Evolutionary conservation across 2,329 filamentous ascomycete genomes (phyloP).

Genomic region (Gaeumannomyces sp.): DNA sequence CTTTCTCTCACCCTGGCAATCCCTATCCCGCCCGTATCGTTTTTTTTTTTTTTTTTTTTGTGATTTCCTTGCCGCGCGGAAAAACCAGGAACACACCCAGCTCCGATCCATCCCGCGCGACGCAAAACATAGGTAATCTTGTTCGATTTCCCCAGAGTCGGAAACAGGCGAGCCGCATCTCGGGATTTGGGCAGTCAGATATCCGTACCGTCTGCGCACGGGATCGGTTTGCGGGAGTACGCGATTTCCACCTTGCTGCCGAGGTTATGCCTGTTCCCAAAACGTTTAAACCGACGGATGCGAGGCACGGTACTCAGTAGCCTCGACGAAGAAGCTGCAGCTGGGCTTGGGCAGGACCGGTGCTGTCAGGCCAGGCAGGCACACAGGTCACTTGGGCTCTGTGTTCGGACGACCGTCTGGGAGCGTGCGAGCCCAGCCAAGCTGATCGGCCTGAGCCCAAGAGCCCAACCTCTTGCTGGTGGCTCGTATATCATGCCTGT

Average conservation of each 20-base stretch:
- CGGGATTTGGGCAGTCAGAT: neutral
- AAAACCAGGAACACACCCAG: neutral
- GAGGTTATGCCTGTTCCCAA: neutral
- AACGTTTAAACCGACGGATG: neutral
- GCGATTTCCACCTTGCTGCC: too few relatives aligned
- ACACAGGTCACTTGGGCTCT: neutral
- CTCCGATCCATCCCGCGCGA: neutral
- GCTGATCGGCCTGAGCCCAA: neutral
- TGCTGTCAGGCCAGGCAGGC: neutral
- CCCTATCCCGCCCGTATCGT: neutral
- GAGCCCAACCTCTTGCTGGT: neutral
- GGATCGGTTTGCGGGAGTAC: neutral
- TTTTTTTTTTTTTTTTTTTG: neutral
- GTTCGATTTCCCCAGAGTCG: neutral
- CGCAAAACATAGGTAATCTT: neutral
- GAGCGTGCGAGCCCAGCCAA: neutral
- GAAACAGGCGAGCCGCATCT: neutral
- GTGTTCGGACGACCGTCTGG: neutral
- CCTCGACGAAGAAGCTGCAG: too few relatives aligned
- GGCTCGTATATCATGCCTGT: neutral
- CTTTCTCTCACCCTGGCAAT: neutral
- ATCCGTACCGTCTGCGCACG: neutral
- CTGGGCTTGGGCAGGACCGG: neutral
- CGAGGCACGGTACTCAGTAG: too few relatives aligned
- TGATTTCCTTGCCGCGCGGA: neutral